Conservation (phyloP, 1,284 basidiomycete species). For the Lentinus polychrous region DNA sequence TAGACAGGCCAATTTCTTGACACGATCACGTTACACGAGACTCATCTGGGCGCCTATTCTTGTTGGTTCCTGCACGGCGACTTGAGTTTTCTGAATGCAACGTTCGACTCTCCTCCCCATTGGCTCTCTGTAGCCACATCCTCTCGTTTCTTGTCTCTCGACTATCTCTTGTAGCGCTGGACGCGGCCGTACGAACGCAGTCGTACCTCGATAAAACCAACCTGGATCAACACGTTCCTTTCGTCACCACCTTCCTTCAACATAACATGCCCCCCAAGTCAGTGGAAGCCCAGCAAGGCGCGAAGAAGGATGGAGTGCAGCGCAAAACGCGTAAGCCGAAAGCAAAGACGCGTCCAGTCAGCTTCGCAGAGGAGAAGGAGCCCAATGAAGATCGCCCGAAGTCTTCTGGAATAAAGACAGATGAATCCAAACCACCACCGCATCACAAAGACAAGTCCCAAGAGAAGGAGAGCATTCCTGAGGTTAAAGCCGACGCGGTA, state of each 20-base stretch:
- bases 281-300: conserved; percentile 1
- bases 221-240: conserved; percentile 1
- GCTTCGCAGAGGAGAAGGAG: conserved; percentile 13
- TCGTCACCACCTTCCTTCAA: not conserved
- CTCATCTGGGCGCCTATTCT: not conserved
- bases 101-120: not conserved
- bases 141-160: not conserved
- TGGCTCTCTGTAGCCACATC: not conserved
- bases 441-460: conserved; percentile 20
- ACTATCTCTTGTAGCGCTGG: conserved; percentile 4
- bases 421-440: conserved; percentile 12
- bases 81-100: too few species aligned
- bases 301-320: not conserved
- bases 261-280: not conserved
- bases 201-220: not conserved
- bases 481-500: conserved; percentile 36
- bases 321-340: conserved; percentile 1
- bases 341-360: not conserved
- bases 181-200: not conserved
- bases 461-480: conserved; percentile 15
- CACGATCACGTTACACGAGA: conserved; percentile 4
- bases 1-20: conserved; percentile 1
- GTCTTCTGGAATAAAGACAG: conserved; percentile 3
- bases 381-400: conserved; percentile 4
- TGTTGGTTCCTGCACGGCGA: not conserved